A percentile compares a stretch with the other conserved stretches of the same genome.
Conservation (phyloP, 2,329 filamentous ascomycete genomes). For the Cryphonectria nitschkei region DNA sequence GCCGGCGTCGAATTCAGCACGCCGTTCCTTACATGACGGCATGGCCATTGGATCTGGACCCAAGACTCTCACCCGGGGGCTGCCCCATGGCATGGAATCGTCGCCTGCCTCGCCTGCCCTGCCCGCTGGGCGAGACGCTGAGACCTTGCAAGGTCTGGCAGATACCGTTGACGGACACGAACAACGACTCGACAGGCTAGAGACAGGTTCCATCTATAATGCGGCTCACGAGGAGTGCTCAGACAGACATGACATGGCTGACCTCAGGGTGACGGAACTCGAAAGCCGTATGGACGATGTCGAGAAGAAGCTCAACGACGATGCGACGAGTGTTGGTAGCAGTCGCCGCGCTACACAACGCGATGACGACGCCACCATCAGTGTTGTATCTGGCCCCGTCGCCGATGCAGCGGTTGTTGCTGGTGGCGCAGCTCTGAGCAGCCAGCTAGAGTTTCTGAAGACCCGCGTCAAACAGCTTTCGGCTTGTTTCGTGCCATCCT, state of each 20-base stretch:
- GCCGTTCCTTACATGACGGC: constrained; percentile 7
- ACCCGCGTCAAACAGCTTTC: constrained; percentile 61
- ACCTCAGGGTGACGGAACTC: constrained; percentile 70
- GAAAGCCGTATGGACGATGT: constrained; percentile 66
- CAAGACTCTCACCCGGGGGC: constrained; percentile 16
- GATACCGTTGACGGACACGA: constrained; percentile 64
- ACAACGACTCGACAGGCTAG: constrained; percentile 68
- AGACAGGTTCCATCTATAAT: constrained; percentile 70
- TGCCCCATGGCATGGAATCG: not conserved
- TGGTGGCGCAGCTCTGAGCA: constrained; percentile 52
- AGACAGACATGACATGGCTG: constrained; percentile 68
- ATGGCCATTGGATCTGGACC: constrained; percentile 13
- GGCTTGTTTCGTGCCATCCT: constrained; percentile 61
- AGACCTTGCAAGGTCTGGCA: constrained; percentile 50
- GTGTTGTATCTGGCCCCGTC: constrained; percentile 51
- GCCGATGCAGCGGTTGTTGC: constrained; percentile 44
- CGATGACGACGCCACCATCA: constrained; percentile 50
- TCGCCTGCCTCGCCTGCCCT: not conserved
- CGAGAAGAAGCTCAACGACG: constrained; percentile 55
- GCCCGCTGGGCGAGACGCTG: constrained; percentile 30
- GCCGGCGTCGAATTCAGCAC: constrained; percentile 31
- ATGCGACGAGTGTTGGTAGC: constrained; percentile 46
- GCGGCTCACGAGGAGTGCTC: constrained; percentile 70
- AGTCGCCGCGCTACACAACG: constrained; percentile 41
- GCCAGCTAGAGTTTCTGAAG: constrained; percentile 54